Evolutionary conservation across 768 basidiomycete genomes (phyloP).

Genomic region (Rhizopogon vesiculosus): DNA sequence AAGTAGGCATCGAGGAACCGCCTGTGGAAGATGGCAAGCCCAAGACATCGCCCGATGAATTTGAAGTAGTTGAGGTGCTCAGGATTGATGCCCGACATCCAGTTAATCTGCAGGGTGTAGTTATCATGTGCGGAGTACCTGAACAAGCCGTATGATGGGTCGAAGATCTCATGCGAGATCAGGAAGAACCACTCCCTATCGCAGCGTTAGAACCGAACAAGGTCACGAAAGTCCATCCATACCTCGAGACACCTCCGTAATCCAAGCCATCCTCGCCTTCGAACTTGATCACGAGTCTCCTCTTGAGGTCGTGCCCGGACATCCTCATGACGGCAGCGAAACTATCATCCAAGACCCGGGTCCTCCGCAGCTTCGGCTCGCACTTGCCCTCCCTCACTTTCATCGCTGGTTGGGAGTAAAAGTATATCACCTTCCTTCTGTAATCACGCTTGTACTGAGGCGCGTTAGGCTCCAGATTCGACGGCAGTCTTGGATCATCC

Average conservation of each 20-base stretch:
- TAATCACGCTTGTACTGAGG: slow-evolving; percentile 97
- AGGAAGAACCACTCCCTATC: slow-evolving; percentile 84
- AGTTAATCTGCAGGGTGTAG: slow-evolving; percentile 78
- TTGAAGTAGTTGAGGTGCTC: slow-evolving; percentile 80
- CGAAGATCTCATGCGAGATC: slow-evolving; percentile 78
- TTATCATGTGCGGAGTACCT: slow-evolving; percentile 79
- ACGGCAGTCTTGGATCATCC: slow-evolving; percentile 89
- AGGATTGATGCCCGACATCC: slow-evolving; percentile 69
- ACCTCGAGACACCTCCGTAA: slow-evolving; percentile 76
- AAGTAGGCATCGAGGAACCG: slow-evolving; percentile 80
- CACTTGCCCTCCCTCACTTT: slow-evolving; percentile 75
- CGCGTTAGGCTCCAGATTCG: slow-evolving; percentile 77
- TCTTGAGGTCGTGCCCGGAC: slow-evolving; percentile 65
- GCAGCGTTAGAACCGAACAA: slow-evolving; percentile 1
- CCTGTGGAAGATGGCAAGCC: slow-evolving; percentile 73
- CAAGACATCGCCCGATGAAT: slow-evolving; percentile 72
- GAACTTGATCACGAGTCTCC: slow-evolving; percentile 68
- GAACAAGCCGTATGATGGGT: slow-evolving; percentile 78
- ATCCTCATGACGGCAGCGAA: slow-evolving; percentile 82
- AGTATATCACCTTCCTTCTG: slow-evolving; percentile 86
- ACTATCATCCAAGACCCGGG: slow-evolving; percentile 81
- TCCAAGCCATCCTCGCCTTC: slow-evolving; percentile 79
- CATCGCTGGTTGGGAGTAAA: slow-evolving; percentile 87
- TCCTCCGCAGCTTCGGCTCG: slow-evolving; percentile 78
- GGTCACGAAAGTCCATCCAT: background rate